Percentiles rank a stretch among this genome's conserved stretches.
Conservation (phyloP, 352 stramenopile genomes). For the Aphanomyces astaci region DNA sequence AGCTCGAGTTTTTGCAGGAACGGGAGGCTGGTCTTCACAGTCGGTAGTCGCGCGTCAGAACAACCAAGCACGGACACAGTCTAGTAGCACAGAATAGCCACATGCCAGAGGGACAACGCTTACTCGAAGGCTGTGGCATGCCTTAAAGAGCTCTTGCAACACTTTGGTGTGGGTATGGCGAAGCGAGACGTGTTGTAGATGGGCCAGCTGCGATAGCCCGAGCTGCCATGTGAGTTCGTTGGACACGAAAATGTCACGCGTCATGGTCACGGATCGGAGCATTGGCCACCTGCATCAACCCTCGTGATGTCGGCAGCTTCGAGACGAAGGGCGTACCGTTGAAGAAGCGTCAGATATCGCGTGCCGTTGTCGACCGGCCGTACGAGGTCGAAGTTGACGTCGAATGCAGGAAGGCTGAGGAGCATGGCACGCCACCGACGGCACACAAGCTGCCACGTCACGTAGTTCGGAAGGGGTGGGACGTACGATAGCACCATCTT, state of each 20-base stretch:
- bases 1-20: neutral
- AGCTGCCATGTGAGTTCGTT: neutral
- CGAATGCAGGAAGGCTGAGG: neutral
- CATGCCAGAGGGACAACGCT: neutral
- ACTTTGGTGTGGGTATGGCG: neutral
- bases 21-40: neutral
- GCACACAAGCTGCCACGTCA: neutral
- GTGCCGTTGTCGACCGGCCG: neutral
- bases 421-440: neutral
- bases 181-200: neutral
- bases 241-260: neutral
- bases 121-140: neutral
- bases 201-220: neutral
- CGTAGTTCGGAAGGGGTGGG: neutral
- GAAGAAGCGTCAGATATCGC: neutral
- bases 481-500: neutral
- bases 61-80: neutral
- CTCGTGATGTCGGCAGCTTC: too few relatives aligned
- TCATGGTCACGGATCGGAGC: neutral
- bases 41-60: neutral
- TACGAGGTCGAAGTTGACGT: neutral
- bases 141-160: neutral
- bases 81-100: neutral
- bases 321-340: neutral
- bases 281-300: neutral